phyloP scores from a whole-genome alignment of 306 rosid species.

The Cyamopsis tetragonoloba region DNA sequence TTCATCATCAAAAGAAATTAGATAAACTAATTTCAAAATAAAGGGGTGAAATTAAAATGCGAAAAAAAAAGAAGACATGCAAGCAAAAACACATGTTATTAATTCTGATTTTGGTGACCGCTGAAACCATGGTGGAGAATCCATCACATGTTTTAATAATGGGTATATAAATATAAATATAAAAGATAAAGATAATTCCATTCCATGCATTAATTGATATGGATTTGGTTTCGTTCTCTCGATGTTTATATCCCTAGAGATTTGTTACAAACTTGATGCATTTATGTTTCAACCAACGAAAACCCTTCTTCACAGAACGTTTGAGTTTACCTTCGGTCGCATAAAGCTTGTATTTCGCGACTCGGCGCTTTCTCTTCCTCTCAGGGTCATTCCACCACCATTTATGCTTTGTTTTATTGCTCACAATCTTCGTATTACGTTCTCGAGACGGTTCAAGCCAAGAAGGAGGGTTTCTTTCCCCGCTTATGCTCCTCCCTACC shows the following conservation, averaged over 20 bases:
- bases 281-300: conserved; percentile 58
- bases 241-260: too few relatives aligned
- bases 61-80: too few relatives aligned
- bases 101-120: not conserved
- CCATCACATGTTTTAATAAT: not conserved
- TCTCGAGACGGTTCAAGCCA: not conserved
- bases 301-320: conserved; percentile 45
- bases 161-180: not conserved
- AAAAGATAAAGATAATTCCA: not conserved
- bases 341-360: conserved; percentile 49
- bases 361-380: conserved; percentile 47
- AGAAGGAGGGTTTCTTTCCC: not conserved
- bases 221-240: too few relatives aligned
- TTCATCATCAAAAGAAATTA: not conserved
- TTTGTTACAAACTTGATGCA: conserved; percentile 27
- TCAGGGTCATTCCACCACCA: conserved; percentile 67
- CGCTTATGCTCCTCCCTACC: not conserved
- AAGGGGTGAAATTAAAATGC: too few relatives aligned
- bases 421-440: not conserved
- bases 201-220: not conserved
- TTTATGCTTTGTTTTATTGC: not conserved
- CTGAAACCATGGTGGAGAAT: not conserved
- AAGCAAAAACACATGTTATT: not conserved
- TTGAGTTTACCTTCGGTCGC: conserved; percentile 46
- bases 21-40: not conserved